Evolutionary conservation across 2,329 filamentous ascomycete species (phyloP).

Genomic region (Cercospora sesami): DNA sequence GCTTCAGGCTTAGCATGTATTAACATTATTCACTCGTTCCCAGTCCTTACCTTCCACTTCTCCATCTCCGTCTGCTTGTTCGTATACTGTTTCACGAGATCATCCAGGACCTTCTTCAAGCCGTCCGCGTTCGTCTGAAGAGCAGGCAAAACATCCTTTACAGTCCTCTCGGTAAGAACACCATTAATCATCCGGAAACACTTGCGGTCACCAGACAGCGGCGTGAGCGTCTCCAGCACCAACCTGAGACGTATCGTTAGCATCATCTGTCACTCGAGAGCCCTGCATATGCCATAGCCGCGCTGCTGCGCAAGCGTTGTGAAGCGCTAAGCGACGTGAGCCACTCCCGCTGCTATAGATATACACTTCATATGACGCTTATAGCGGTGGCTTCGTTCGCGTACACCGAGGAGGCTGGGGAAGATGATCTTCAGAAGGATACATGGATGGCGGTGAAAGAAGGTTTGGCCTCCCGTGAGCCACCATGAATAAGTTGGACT

Average conservation of each 20-base stretch:
- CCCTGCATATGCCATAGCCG: slow-evolving; percentile 9
- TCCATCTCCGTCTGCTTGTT: slow-evolving; percentile 91
- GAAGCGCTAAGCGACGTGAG: background rate
- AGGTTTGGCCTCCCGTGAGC: slow-evolving; percentile 24
- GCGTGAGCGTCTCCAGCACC: slow-evolving; percentile 86
- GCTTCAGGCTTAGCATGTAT: slow-evolving; percentile 31
- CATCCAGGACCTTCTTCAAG: slow-evolving; percentile 88
- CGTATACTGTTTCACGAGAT: slow-evolving; percentile 96
- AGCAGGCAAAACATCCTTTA: slow-evolving; percentile 86
- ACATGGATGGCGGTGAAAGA: slow-evolving; percentile 40
- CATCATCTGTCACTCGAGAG: background rate
- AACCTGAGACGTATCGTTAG: slow-evolving; percentile 58
- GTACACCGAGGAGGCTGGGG: background rate
- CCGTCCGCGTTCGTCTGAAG: slow-evolving; percentile 93
- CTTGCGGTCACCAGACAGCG: slow-evolving; percentile 81
- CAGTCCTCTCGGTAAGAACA: slow-evolving; percentile 88
- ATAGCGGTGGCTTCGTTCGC: background rate
- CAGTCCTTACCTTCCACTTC: slow-evolving; percentile 83
- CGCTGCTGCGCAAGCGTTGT: background rate
- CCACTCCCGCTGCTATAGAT: background rate
- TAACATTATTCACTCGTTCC: background rate
- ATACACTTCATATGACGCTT: background rate
- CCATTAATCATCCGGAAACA: slow-evolving; percentile 99
- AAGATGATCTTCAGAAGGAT: background rate
- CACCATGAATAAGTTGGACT: slow-evolving; percentile 16